Percentiles rank a stretch among this genome's conserved stretches.
Evolutionary conservation across 805 yeast genomes (phyloP).

Genomic region (Ogataea nonfermentans): DNA sequence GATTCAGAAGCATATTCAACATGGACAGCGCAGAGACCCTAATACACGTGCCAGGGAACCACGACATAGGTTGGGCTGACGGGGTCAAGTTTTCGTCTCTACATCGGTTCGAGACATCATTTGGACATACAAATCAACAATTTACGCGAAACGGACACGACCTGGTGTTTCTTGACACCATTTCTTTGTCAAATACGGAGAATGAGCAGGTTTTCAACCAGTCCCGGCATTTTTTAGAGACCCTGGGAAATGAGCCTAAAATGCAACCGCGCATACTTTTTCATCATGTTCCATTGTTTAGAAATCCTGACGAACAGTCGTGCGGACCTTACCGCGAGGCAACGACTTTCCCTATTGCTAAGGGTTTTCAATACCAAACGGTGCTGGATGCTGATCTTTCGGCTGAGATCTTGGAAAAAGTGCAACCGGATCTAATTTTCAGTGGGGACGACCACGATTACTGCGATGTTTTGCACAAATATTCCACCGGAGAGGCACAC

Average conservation of each 20-base stretch:
- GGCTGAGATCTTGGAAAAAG: constrained; percentile 50
- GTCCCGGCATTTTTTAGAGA: constrained; percentile 52
- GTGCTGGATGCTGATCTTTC: constrained; percentile 67
- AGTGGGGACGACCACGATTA: constrained; percentile 98
- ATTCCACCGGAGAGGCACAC: constrained; percentile 12
- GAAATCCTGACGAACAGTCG: constrained; percentile 56
- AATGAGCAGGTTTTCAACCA: constrained; percentile 43
- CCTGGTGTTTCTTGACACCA: constrained; percentile 74
- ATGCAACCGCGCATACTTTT: constrained; percentile 63
- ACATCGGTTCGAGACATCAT: constrained; percentile 63
- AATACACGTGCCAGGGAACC: constrained; percentile 77
- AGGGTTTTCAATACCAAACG: constrained; percentile 88
- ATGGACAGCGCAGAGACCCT: constrained; percentile 43
- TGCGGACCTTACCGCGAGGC: constrained; percentile 85
- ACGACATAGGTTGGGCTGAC: constrained; percentile 92
- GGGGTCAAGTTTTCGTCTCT: constrained; percentile 56
- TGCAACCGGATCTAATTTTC: constrained; percentile 69
- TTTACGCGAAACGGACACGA: constrained; percentile 68
- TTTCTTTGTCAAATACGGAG: constrained; percentile 66
- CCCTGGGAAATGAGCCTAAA: constrained; percentile 29
- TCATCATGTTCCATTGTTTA: constrained; percentile 83
- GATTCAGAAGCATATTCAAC: constrained; percentile 65
- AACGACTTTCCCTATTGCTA: constrained; percentile 60
- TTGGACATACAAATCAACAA: constrained; percentile 66
- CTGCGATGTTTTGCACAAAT: constrained; percentile 42